Conservation (phyloP, 306 rosid species). For the Cajanus cajan region DNA sequence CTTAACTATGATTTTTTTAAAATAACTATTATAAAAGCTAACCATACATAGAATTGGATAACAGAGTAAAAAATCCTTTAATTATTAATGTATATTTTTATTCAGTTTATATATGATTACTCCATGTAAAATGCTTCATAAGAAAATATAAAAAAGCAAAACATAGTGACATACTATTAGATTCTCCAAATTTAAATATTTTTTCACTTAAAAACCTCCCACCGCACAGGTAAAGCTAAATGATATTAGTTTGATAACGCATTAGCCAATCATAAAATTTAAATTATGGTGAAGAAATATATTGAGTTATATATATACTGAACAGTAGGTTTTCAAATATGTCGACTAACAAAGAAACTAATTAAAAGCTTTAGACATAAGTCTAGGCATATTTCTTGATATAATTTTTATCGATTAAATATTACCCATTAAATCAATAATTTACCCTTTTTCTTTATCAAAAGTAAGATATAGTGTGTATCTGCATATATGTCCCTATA, state of each 20-base stretch:
- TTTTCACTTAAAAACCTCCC: neutral
- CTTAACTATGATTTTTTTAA: no score
- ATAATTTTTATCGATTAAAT: neutral
- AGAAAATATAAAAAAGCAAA: neutral
- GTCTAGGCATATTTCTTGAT: neutral
- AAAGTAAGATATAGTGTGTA: neutral
- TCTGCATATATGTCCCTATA: no score
- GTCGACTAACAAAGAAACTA: neutral
- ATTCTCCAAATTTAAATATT: neutral
- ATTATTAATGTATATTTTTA: no score
- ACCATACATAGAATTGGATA: no score
- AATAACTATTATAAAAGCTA: no score
- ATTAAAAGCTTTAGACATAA: no score
- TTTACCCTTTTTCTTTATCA: neutral
- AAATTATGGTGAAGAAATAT: neutral
- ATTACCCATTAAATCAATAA: neutral
- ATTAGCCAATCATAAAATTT: neutral
- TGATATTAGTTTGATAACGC: neutral
- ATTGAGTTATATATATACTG: neutral
- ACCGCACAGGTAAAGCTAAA: neutral
- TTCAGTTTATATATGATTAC: no score
- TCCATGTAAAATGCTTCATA: neutral
- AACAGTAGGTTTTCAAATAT: neutral
- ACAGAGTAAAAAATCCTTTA: no score
- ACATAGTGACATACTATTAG: neutral